A percentile compares a stretch with the other conserved stretches of the same genome.
Conservation (phyloP, 257 asterid genomes). For the Primulina tabacum region DNA sequence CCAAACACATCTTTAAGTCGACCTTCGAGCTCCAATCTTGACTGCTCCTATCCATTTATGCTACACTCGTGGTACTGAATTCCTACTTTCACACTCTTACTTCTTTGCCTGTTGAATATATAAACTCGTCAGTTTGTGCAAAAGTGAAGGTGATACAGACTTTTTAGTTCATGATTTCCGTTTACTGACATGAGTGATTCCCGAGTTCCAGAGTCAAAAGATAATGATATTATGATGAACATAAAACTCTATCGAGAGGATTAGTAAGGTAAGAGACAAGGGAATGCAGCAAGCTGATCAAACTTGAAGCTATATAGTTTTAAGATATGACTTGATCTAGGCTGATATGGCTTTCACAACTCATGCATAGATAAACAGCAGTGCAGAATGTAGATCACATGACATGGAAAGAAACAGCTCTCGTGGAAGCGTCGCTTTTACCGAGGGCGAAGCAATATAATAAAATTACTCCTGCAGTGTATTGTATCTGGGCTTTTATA, state of each 20-base stretch:
- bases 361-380: neutral
- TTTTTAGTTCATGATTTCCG: neutral
- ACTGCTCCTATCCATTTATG: neutral
- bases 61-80: neutral
- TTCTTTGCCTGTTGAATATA: neutral
- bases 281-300: neutral
- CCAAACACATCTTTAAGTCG: neutral
- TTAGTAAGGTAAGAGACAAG: neutral
- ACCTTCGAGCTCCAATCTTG: neutral
- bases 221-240: neutral
- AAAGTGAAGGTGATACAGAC: neutral
- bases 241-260: neutral
- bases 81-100: neutral
- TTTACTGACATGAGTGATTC: no score
- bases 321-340: neutral
- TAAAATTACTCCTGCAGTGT: neutral
- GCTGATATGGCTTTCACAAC: neutral
- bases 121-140: neutral
- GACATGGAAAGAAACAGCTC: neutral
- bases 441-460: neutral
- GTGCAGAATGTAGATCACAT: neutral
- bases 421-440: neutral
- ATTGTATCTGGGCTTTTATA: neutral
- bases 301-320: neutral
- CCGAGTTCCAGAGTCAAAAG: neutral